These are phyloP conservation scores for Fraxinus cuspidata DNA, from an alignment of 257 asterid species.

Conservation along the genomic window DNA sequence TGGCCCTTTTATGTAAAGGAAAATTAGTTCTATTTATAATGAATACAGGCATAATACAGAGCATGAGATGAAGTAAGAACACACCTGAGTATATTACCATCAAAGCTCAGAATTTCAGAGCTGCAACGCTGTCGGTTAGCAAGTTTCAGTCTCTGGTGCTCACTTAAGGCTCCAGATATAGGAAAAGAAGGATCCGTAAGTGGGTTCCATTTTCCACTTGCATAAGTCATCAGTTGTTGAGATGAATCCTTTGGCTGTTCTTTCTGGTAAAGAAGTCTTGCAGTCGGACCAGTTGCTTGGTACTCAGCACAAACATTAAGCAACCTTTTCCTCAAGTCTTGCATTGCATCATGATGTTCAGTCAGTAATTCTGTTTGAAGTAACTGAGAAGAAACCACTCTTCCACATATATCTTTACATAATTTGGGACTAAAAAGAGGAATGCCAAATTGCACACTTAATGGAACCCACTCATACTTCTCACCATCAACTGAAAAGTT, in stretches of 20 bases:
- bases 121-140: constrained; percentile 81
- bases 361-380: constrained; percentile 75
- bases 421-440: constrained; percentile 93
- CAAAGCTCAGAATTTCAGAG: constrained; percentile 94
- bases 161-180: constrained; percentile 62
- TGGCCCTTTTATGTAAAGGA: neutral
- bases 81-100: constrained; percentile 87
- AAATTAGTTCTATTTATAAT: neutral
- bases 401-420: constrained; percentile 74
- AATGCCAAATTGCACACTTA: constrained; percentile 81
- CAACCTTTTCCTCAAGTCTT: constrained; percentile 68
- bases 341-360: constrained; percentile 94
- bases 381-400: constrained; percentile 84
- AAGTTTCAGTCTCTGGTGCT: constrained; percentile 84
- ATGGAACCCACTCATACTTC: constrained; percentile 76
- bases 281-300: constrained; percentile 85
- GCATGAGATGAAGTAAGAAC: constrained; percentile 25
- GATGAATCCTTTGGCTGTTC: constrained; percentile 70
- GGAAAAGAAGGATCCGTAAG: constrained; percentile 49
- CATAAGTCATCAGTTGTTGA: constrained; percentile 79
- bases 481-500: constrained; percentile 48
- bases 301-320: constrained; percentile 82
- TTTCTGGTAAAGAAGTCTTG: constrained; percentile 89
- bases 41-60: constrained; percentile 7
- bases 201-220: constrained; percentile 98